Evolutionary conservation across 2,329 filamentous ascomycete genomes (phyloP).

Genomic region (Purpureocillium lavendulum): DNA sequence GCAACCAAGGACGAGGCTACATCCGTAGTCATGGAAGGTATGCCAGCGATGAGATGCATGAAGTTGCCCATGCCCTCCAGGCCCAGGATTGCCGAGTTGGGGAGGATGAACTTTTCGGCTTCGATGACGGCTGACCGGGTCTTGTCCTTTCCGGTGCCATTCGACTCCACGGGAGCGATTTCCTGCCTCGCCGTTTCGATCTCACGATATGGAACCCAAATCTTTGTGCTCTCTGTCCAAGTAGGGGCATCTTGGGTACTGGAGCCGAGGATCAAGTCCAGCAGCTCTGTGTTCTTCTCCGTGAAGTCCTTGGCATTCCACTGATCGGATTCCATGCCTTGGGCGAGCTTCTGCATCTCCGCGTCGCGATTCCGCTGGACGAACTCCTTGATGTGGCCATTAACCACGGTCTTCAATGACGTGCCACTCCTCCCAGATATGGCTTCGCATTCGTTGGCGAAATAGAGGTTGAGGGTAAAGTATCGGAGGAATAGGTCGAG

Average conservation of each 20-base stretch:
- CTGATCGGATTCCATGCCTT: constrained; percentile 70
- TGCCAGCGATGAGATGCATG: constrained; percentile 71
- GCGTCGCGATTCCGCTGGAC: constrained; percentile 62
- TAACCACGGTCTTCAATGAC: constrained; percentile 69
- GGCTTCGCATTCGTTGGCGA: constrained; percentile 80
- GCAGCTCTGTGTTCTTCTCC: constrained; percentile 48
- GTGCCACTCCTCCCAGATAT: constrained; percentile 73
- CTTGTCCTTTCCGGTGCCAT: constrained; percentile 52
- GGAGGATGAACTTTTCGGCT: constrained; percentile 76
- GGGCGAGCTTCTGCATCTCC: constrained; percentile 66
- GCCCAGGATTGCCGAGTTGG: constrained; percentile 73
- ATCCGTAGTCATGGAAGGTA: constrained; percentile 83
- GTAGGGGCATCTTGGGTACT: constrained; percentile 62
- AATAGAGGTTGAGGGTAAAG: constrained; percentile 73
- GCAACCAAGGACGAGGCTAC: constrained; percentile 72
- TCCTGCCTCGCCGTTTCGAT: constrained; percentile 24
- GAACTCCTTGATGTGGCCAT: constrained; percentile 74
- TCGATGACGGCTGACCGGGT: constrained; percentile 70
- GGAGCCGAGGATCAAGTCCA: constrained; percentile 58
- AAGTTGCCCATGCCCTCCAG: constrained; percentile 76
- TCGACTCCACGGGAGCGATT: constrained; percentile 30
- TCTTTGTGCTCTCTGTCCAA: constrained; percentile 55
- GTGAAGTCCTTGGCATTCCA: constrained; percentile 74
- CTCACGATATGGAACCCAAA: constrained; percentile 44
- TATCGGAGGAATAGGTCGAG: constrained; percentile 69